Percentiles rank a stretch among this genome's conserved stretches.
phyloP scores from a whole-genome alignment of 1,284 basidiomycete genomes.

The Fistulinella cinereoalba region DNA sequence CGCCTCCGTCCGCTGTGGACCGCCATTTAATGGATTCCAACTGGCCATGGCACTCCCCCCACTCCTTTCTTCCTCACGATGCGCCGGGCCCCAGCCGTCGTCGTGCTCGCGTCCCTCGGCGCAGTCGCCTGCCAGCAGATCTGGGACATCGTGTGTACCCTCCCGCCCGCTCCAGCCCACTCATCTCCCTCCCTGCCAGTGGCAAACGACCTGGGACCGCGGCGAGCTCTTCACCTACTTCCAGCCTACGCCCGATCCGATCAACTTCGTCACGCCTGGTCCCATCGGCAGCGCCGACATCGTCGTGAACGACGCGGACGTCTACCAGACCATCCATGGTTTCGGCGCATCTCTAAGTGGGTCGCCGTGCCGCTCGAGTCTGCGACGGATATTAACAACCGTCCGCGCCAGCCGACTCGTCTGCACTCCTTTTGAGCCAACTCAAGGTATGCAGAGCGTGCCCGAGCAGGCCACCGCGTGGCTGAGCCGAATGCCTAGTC shows the following conservation, averaged over 20 bases:
- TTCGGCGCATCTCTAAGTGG: constrained; percentile 49
- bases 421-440: constrained; percentile 43
- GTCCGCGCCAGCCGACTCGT: constrained; percentile 44
- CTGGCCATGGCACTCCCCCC: not conserved
- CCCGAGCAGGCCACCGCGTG: not conserved
- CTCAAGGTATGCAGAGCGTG: constrained; percentile 39
- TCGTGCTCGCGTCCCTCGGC: constrained; percentile 16
- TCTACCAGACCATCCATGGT: constrained; percentile 47
- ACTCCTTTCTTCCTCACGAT: constrained; percentile 13
- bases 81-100: constrained; percentile 9
- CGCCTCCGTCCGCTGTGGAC: too few relatives aligned
- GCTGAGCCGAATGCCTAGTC: constrained; percentile 29
- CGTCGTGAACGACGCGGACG: constrained; percentile 39
- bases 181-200: constrained; percentile 35
- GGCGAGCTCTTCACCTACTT: constrained; percentile 48
- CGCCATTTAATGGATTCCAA: too few relatives aligned
- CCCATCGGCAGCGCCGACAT: constrained; percentile 44
- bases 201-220: constrained; percentile 63
- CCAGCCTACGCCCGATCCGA: constrained; percentile 42
- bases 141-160: constrained; percentile 32
- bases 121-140: constrained; percentile 32
- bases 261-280: constrained; percentile 50
- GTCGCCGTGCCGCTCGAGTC: constrained; percentile 13
- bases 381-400: constrained; percentile 2
- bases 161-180: not conserved